Base-by-base conservation (phyloP, 1,284 basidiomycete genomes). In the Abortiporus biennis region DNA sequence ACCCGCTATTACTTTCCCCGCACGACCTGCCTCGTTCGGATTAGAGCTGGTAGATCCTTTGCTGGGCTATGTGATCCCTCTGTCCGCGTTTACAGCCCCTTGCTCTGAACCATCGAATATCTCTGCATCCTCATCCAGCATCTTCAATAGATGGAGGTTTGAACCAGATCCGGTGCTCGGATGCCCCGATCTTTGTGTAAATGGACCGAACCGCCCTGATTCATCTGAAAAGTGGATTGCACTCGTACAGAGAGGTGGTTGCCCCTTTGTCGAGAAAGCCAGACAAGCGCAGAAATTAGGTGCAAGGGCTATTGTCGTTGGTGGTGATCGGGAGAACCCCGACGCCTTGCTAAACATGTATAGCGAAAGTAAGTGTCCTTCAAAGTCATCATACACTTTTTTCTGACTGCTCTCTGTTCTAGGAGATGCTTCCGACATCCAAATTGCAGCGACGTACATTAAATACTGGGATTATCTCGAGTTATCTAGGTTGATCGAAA, bases 271-370 rank as follows among this genome's bases (percentile, higher is more conserved):
- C 11, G 82, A 80, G 53, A 96, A 96, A 67, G 86, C 76, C 16
- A 68, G 86, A 37, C 81, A 88, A 54, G 89, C 91, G 1, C 88
- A 93, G 59, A 68, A 74, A 32, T 66, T 90, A 9, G 92, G 91
- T n/a, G 91, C 92, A 1, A 76, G 71, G 49, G 91, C 84, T 1
- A 83, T 93, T 20, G 78, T 95, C n/a, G 88, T 96, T 1, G 92
- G 92, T 33, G 92, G 92, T 37, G 73, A 82, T 51, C 74, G 83
- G 54, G 79, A 85, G 3, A 74, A 75, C 53, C 79, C 88, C 13
- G 85, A 90, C 54, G 74, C 76, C n/a, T 68, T 93, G 46, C 76
- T 93, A 32, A 92, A 88, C 47, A 93, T 94, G 91, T 92, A 85
- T 63, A 88, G 85, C 58, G 86, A 86, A 62, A 81, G 85, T 86